Base-by-base conservation (phyloP, 306 rosid species). In the Fragaria vesca region DNA sequence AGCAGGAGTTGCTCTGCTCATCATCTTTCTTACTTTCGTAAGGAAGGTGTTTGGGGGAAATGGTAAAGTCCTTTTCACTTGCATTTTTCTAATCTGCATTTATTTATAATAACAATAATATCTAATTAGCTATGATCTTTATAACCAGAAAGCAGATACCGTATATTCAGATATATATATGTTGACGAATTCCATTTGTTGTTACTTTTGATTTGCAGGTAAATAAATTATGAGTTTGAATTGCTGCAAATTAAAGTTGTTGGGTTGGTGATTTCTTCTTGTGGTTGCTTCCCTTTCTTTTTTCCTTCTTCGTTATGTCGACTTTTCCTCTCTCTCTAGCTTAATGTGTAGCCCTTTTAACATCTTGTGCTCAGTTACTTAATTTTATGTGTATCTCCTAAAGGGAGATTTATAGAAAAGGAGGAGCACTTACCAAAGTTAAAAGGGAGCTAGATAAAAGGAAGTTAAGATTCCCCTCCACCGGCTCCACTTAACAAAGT, bases 1-100 rank as follows among this genome's bases (percentile, higher is more conserved):
- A 79, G 97, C 98, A 2, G 98, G 89, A 47, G 93, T 92, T 34
- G 97, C 97, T 34, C 73, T 95, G 4, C 83, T 95, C 26, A 90
- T 95, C 46, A 88, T 95, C 75, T 92, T 92, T 81, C 87, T 92
- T 20, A 81, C 89, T 40, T 95, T 95, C 86, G 26, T 95, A 13
- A 81, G 91, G 78, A 92, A 81, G 81, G 80, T 92, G 47, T 87
- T 85, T 1, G 91, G 79, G 57, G 82, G 83, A 79, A 76, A 81
- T 20, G 98, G 97, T 90, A 88, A 75, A 20, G 36, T 18, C 48
- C 15, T 40, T 50, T 15, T 54, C 42, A 26, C n/a, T 58, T 81
- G 17, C 52, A 24, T 24, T 51, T 26, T 8, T 69, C 38, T 38
- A 10, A 15, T 32, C 36, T 36, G 45, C 21, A 1, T 38, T 18